Conservation (phyloP, 1,139 yeast genomes). For the Candida anutae region DNA sequence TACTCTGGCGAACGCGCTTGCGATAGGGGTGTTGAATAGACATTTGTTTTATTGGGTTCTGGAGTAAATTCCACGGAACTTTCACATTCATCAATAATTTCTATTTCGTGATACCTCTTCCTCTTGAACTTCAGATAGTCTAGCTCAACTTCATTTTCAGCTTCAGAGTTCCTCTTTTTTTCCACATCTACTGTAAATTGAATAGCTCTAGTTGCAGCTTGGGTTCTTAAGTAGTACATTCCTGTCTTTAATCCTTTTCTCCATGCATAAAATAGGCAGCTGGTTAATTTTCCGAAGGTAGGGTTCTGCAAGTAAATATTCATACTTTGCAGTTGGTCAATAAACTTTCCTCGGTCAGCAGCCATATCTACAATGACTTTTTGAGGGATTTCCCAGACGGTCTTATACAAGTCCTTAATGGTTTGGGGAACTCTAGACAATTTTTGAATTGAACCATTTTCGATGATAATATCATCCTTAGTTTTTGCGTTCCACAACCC, state of each 20-base stretch:
- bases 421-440: slow-evolving; percentile 72
- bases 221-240: slow-evolving; percentile 93
- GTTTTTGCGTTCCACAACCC: slow-evolving; percentile 76
- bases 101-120: slow-evolving; percentile 1
- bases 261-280: slow-evolving; percentile 98
- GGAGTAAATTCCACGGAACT: background rate
- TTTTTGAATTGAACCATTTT: slow-evolving; percentile 81
- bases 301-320: slow-evolving; percentile 82
- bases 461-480: slow-evolving; percentile 72
- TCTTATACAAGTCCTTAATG: slow-evolving; percentile 72
- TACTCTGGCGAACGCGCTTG: background rate
- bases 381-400: slow-evolving; percentile 96
- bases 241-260: slow-evolving; percentile 95
- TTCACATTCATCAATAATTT: no score
- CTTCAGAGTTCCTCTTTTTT: slow-evolving; percentile 15
- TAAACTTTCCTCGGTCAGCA: slow-evolving; percentile 87
- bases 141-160: background rate
- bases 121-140: slow-evolving; percentile 1
- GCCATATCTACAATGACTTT: slow-evolving; percentile 87
- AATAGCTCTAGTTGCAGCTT: slow-evolving; percentile 91
- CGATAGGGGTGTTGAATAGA: background rate
- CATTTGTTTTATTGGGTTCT: background rate
- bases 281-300: slow-evolving; percentile 88
- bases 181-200: slow-evolving; percentile 71
- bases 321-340: slow-evolving; percentile 92